Conservation (phyloP, 257 asterid species). For the Schizonepeta tenuifolia region DNA sequence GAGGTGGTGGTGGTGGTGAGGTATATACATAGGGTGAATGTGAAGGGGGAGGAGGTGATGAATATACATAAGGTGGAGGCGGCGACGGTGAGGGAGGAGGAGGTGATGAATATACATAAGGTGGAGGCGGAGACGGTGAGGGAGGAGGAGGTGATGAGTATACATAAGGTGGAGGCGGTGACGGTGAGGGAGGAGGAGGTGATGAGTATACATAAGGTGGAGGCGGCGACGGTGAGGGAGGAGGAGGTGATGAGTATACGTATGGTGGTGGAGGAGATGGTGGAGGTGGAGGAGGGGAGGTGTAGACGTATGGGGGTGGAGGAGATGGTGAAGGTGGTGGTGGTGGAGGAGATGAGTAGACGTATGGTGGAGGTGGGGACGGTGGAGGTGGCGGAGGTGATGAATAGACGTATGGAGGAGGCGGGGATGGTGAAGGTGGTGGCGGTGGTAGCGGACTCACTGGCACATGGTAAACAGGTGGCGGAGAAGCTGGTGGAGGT, state of each 20-base stretch:
- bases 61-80: constrained; percentile 38
- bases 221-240: constrained; percentile 40
- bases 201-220: constrained; percentile 40
- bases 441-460: constrained; percentile 33
- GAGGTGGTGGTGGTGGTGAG: neutral
- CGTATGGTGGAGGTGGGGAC: constrained; percentile 41
- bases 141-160: neutral
- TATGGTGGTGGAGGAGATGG: constrained; percentile 50
- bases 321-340: constrained; percentile 44
- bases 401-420: constrained; percentile 36
- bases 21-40: constrained; percentile 19
- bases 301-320: constrained; percentile 32
- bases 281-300: constrained; percentile 46
- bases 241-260: constrained; percentile 39
- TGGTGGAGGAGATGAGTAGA: constrained; percentile 46
- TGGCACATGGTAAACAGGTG: constrained; percentile 39
- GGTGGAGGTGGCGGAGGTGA: constrained; percentile 46
- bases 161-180: constrained; percentile 7
- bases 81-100: constrained; percentile 41
- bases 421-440: constrained; percentile 18
- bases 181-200: constrained; percentile 36
- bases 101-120: constrained; percentile 33
- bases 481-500: constrained; percentile 33
- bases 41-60: constrained; percentile 38
- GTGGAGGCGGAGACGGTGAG: constrained; percentile 36